Base-by-base conservation (phyloP, 1,284 basidiomycete species). In the Cutaneotrichosporon cavernicola region DNA sequence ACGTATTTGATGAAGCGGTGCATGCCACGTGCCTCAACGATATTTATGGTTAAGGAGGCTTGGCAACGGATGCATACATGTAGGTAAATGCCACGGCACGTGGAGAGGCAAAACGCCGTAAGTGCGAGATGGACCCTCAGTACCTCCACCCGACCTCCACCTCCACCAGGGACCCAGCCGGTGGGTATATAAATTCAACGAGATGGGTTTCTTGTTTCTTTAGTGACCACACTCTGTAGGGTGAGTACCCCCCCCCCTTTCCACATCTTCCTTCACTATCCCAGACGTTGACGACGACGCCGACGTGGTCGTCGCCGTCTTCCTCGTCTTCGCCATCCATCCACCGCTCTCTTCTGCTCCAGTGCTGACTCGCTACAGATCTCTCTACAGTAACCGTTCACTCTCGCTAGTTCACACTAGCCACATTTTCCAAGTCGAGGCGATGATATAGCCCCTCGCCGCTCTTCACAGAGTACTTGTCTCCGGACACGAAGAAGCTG, bases 341-440 rank as follows among this genome's bases (percentile, higher is more conserved):
- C 38, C 60, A 30, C 46, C 22, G 2, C 52, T 50, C 36, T 52
- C 62, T 30, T 56, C 9, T 32, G 30, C 32, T 31, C 26, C 60
- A 38, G 46, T 30, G 59, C 58, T 61, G 34, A 49, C 65, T n/a
- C 51, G 68, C 74, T 36, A 36, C 34, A 75, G 76, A 79, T 79
- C 72, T 79, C 76, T 78, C 72, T 79, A 78, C 74, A 79, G 76
- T 77, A 59, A 71, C 65, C 69, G 73, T 76, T 69, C 75, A 69
- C 75, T 72, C 75, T 75, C 71, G 75, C 76, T 79, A 78, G 76
- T 79, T 76, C 72, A 79, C 69, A 77, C 76, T 78, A 79, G 77
- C 74, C 76, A 77, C 74, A 76, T 74, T 77, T 77, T 78, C 75
- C 76, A 79, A 73, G 74, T 77, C 77, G 77, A 79, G 77, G 73